A percentile compares a stretch with the other conserved stretches of the same genome.
These are phyloP conservation scores for Toxoplasma gondii DNA, from an alignment of 169 alveolate species.

Conservation along the genomic window DNA sequence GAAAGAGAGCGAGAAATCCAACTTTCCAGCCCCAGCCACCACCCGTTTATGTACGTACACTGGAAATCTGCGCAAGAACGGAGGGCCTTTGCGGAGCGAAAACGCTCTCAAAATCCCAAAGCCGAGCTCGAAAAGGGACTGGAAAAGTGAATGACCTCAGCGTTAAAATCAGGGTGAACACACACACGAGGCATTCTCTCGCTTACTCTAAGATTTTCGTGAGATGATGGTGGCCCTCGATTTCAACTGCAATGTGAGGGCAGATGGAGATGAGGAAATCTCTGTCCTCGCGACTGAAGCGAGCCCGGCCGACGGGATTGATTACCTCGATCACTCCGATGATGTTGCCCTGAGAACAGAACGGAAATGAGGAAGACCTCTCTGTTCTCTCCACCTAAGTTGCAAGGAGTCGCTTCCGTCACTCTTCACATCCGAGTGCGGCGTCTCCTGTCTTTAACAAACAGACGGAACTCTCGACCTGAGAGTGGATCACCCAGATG, in stretches of 20 bases:
- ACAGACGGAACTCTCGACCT: too few relatives aligned
- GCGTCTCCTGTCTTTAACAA: too few relatives aligned
- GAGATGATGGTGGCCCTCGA: constrained; percentile 50
- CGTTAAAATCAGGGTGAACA: neutral
- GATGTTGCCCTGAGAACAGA: constrained; percentile 33
- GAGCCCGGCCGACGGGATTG: constrained; percentile 15
- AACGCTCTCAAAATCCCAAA: too few relatives aligned
- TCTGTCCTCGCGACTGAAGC: constrained; percentile 14
- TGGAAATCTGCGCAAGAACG: too few relatives aligned
- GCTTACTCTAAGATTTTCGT: constrained; percentile 40
- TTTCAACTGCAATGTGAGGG: constrained; percentile 43
- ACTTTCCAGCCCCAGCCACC: too few relatives aligned
- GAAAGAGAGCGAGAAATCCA: too few relatives aligned
- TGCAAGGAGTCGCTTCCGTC: neutral
- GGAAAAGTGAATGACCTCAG: neutral
- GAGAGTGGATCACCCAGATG: too few relatives aligned
- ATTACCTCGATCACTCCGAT: constrained; percentile 58
- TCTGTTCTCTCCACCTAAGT: neutral
- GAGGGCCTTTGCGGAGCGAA: too few relatives aligned
- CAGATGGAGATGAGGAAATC: constrained; percentile 33
- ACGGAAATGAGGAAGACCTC: neutral
- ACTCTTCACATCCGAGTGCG: neutral
- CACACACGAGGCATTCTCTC: neutral
- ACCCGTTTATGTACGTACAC: too few relatives aligned
- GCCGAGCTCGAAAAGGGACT: neutral